Evolutionary conservation across 768 basidiomycete genomes (phyloP), one percentile per base, ranked within the genome.

Genomic region (Russula dissimulans): DNA sequence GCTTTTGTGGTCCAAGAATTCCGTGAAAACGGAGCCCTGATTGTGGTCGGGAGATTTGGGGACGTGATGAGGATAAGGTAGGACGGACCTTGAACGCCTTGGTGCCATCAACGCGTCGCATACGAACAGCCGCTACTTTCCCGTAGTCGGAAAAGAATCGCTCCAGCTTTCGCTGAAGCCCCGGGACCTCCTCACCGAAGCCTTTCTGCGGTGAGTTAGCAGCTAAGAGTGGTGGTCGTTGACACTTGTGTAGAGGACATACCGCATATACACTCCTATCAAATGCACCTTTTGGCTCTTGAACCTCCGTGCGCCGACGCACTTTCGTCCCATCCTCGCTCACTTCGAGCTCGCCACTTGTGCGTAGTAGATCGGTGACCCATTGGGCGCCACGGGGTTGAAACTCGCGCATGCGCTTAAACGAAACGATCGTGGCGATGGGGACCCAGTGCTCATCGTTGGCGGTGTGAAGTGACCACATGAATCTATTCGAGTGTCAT

Each of bases 401-500:
- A 69, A 81, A 89, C 32, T 89, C 87, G 43, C 82, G 78, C 95
- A 97, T 97, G 62, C 94, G 89, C 73, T 95, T 95, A 84, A 97
- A 98, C 7, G 91, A 94, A 6, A 88, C 80, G 58, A 98, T 83
- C 3, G 87, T 91, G 56, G 85, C 75, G 69, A 98, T 80, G 1
- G 94, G 85, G 5, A 97, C 82, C 93, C 93, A 98, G 68, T 97
- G 91, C 44, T 90, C 86, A 1, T 81, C 76, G 64, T 85, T 86
- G 63, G 87, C 85, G 29, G 84, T 82, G 71, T 95, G 85, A 49
- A 95, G 75, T 3, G 88, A 84, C 92, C 93, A 97, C 89, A 97
- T 92, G 78, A 94, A 97, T 75, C 91, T 93, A 29, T 22, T 61
- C 17, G 15, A 48, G 34, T n/a, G 32, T 50, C 38, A 26, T 57